A percentile compares a stretch with the other conserved stretches of the same genome.
Conservation (phyloP, 495 filamentous ascomycete genomes). For the Neurospora sp. region DNA sequence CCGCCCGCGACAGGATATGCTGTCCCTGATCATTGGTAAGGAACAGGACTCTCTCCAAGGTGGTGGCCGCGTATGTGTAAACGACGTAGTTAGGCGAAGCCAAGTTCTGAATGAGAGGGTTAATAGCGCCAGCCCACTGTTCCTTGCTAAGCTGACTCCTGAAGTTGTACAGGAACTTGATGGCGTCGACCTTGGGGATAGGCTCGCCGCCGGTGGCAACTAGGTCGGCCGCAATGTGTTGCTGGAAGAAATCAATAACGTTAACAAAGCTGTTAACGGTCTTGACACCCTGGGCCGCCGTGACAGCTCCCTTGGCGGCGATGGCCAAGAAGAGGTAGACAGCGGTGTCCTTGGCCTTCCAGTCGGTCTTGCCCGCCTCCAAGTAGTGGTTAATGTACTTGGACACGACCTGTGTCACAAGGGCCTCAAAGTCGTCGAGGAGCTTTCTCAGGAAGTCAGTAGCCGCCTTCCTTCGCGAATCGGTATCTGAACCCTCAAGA, state of each 20-base stretch:
- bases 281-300: constrained; percentile 75
- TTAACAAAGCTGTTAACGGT: constrained; percentile 76
- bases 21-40: constrained; percentile 62
- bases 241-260: constrained; percentile 86
- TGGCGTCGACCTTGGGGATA: constrained; percentile 91
- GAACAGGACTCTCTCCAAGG: constrained; percentile 79
- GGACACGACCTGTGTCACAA: constrained; percentile 72
- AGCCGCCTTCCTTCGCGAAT: constrained; percentile 81
- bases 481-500: constrained; percentile 90
- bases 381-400: constrained; percentile 76
- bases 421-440: constrained; percentile 73
- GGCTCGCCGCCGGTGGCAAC: constrained; percentile 56
- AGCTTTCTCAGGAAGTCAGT: constrained; percentile 88
- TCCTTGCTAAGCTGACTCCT: constrained; percentile 76
- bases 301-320: constrained; percentile 80
- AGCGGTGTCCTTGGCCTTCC: constrained; percentile 96
- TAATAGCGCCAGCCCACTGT: constrained; percentile 82
- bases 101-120: constrained; percentile 81
- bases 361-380: constrained; percentile 59
- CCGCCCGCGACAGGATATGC: constrained; percentile 61
- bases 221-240: constrained; percentile 77
- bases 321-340: constrained; percentile 91
- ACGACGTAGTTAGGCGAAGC: constrained; percentile 84
- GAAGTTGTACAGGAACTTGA: constrained; percentile 95
- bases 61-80: constrained; percentile 93